Conservation (phyloP, 2,329 filamentous ascomycete genomes). For the Claviceps africana region DNA sequence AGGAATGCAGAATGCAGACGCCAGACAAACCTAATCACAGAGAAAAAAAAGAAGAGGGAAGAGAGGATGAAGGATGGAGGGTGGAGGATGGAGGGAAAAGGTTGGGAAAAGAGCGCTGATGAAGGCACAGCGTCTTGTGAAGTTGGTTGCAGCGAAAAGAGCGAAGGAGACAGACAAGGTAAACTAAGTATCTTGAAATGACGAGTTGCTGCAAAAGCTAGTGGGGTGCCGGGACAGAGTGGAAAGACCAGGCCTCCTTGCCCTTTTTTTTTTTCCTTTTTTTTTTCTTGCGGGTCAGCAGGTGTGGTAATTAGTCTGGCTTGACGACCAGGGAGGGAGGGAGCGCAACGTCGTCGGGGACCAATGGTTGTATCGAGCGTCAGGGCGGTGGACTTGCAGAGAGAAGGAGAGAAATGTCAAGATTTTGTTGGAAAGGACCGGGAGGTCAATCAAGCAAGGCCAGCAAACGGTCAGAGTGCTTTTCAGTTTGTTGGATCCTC, state of each 20-base stretch:
- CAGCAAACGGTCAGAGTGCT: not conserved
- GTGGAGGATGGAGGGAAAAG: not conserved
- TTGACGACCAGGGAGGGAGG: conserved; percentile 1
- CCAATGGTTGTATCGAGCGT: not conserved
- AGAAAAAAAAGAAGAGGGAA: not conserved
- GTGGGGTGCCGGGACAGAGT: not conserved
- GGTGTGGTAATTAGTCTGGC: conserved; percentile 1
- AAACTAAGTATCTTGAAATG: conserved; percentile 2
- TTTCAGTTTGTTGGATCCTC: not conserved
- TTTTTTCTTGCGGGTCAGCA: conserved; percentile 1
- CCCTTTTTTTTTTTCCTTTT: conserved; percentile 2
- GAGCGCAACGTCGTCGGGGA: not conserved
- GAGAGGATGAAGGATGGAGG: not conserved
- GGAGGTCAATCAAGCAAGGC: not conserved
- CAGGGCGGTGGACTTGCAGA: not conserved
- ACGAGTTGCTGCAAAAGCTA: conserved; percentile 1
- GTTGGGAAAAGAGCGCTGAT: not conserved
- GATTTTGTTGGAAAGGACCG: not conserved
- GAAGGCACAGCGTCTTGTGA: conserved; percentile 1
- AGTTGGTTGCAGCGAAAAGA: not conserved
- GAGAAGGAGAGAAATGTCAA: not conserved
- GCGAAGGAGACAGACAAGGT: not conserved
- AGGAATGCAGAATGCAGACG: not conserved
- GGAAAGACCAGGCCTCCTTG: conserved; percentile 2
- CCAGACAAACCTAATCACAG: not conserved